Evolutionary conservation across 2,329 filamentous ascomycete species (phyloP), one percentile per base, ranked within the genome.

Genomic region (Colletotrichum musicola): DNA sequence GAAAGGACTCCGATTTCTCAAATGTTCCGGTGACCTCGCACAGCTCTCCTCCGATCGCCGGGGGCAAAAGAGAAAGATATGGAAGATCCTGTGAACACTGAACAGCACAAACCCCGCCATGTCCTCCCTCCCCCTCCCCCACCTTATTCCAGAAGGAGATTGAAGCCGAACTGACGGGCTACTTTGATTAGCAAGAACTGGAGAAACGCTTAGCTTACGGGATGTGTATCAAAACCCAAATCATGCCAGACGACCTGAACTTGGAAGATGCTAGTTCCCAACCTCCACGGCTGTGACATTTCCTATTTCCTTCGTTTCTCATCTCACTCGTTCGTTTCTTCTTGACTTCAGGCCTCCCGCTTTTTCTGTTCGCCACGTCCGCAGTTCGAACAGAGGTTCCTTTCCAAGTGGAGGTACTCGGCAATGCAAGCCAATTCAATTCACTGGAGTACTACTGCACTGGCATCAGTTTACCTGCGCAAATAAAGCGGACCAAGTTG

Each of bases 261-360:
- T n/a, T 54, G 49, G 35, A 42, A 51, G 4, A 20, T 60, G 44
- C 44, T 18, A 14, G 42, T 46, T 46, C 14, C 14, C 12, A 46
- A 27, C 57, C 44, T 60, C 57, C 57, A 60, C 44, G 50, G 35
- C 50, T 49, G 25, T 60, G 57, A 60, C 35, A 18, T 51, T 27
- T 42, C 30, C 30, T 35, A 18, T 51, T 27, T 42, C 30, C 30
- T 35, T 35, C 30, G 30, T 35, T 35, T 35, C 30, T 35, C 30
- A 35, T 35, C 30, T 35, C 30, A 35, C 30, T 35, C 10, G 30
- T 60, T 42, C 50, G 25, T 22, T 60, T 30, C 25, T 51, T 27
- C 9, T 27, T 38, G 40, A 18, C 16, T 40, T 60, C 10, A 4
- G 16, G 16, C 20, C 38, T 35, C 30, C 30, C 12, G 22, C 44